A percentile compares a stretch with the other conserved stretches of the same genome.
Evolutionary conservation across 148 eudicot species (phyloP).

Genomic region (Dianthus caryophyllus): DNA sequence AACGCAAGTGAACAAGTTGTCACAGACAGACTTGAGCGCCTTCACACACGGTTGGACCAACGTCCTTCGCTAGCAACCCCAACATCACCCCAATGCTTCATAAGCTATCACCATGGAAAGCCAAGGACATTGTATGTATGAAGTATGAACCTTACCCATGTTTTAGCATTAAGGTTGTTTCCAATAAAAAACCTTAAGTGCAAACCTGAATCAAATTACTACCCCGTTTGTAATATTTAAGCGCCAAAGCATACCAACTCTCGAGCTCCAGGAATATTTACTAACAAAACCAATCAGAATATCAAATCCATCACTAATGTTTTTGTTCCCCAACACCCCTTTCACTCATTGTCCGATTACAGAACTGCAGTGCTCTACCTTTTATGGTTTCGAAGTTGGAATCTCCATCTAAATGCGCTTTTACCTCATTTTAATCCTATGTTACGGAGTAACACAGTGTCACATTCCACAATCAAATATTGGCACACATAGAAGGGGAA

Average conservation of each 20-base stretch:
- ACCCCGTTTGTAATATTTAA: no score
- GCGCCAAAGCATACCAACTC: no score
- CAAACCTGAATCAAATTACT: no score
- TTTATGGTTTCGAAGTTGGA: not conserved
- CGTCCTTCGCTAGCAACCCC: not conserved
- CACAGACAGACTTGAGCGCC: not conserved
- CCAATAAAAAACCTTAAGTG: no score
- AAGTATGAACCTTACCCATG: no score
- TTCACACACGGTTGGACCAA: not conserved
- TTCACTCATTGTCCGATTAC: not conserved
- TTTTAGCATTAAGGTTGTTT: no score
- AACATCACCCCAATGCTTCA: no score
- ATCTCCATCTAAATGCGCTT: not conserved
- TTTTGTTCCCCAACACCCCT: not conserved
- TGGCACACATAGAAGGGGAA: not conserved
- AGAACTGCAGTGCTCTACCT: not conserved
- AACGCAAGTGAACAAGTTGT: not conserved
- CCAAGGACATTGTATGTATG: no score
- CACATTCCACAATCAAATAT: not conserved
- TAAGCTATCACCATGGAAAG: no score
- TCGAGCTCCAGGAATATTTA: no score
- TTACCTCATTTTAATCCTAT: not conserved
- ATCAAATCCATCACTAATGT: not conserved
- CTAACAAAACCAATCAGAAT: no score
- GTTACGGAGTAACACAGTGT: not conserved